Base-by-base conservation (phyloP, 495 filamentous ascomycete species). In the Letharia columbiana region DNA sequence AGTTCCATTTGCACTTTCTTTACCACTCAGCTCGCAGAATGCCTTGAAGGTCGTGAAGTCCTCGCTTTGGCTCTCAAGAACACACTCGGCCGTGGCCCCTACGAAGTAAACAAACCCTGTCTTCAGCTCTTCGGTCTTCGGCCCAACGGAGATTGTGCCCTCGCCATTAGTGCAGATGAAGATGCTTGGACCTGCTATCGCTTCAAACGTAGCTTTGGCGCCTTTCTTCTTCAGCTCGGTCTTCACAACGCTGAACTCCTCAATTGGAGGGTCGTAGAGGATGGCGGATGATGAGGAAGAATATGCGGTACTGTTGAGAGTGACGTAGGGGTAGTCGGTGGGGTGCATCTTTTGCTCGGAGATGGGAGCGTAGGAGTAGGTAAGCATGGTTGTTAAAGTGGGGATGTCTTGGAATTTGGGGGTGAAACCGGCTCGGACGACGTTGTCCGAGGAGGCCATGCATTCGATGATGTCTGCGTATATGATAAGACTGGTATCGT, bases 371-470 rank as follows among this genome's bases (percentile, higher is more conserved):
- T 94, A 97, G 61, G 83, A 86, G 79, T 98, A 98, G 0, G 94
- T 98, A 63, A 98, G 79, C 89, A 96, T 96, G 67, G 82, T 79
- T 45, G 92, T 89, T n/a, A 98, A 82, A 4, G 91, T 97, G 58
- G 86, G 81, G 57, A 96, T 91, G 70, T 98, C 94, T 79, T 97
- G 96, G 83, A 93, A 98, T 76, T 98, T 98, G 13, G 94, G 94
- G 0, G 94, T 98, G 74, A 98, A 92, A 28, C 94, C 94, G 3
- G 94, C 94, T 42, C 94, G 92, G 31, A 98, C 92, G 10, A 98
- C 94, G 68, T 98, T 98, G 79, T 98, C 94, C 44, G 90, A 95
- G 31, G 91, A 89, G 2, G 94, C 94, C 94, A 98, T 98, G 81
- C 94, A 98, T 77, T 98, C 94, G 70, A 98, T 91, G 71, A 98